Evolutionary conservation across 2,329 filamentous ascomycete genomes (phyloP).

Genomic region (Pezicula neosporulosa): DNA sequence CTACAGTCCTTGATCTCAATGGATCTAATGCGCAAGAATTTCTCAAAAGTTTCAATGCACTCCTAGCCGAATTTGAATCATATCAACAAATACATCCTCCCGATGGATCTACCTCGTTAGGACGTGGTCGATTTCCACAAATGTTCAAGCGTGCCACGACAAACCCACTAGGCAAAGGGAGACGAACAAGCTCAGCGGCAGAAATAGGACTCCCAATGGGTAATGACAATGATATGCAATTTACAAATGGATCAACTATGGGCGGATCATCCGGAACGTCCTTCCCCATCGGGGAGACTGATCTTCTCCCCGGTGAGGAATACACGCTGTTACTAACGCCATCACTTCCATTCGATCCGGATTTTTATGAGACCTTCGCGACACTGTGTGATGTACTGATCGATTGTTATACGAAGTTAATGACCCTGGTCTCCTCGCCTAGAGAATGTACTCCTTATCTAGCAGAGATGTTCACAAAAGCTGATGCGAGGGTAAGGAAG

Average conservation of each 20-base stretch:
- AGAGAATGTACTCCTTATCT: slow-evolving; percentile 67
- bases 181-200: slow-evolving; percentile 53
- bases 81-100: slow-evolving; percentile 86
- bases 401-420: slow-evolving; percentile 80
- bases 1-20: slow-evolving; percentile 84
- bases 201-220: slow-evolving; percentile 54
- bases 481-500: slow-evolving; percentile 81
- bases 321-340: slow-evolving; percentile 91
- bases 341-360: slow-evolving; percentile 88
- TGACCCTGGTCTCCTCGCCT: slow-evolving; percentile 71
- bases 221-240: slow-evolving; percentile 43
- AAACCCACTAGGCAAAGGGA: slow-evolving; percentile 48
- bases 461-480: slow-evolving; percentile 85
- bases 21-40: slow-evolving; percentile 79
- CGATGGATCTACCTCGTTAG: slow-evolving; percentile 68
- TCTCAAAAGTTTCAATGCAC: slow-evolving; percentile 77
- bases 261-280: slow-evolving; percentile 28
- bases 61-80: slow-evolving; percentile 88
- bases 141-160: slow-evolving; percentile 69
- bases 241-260: slow-evolving; percentile 34
- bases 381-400: slow-evolving; percentile 94
- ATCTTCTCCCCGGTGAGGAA: slow-evolving; percentile 77
- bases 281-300: slow-evolving; percentile 57
- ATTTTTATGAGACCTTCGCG: slow-evolving; percentile 95
- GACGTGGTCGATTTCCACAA: slow-evolving; percentile 74